These are phyloP conservation scores for Solanum neorickii DNA, from an alignment of 257 asterid genomes.

Conservation along the genomic window DNA sequence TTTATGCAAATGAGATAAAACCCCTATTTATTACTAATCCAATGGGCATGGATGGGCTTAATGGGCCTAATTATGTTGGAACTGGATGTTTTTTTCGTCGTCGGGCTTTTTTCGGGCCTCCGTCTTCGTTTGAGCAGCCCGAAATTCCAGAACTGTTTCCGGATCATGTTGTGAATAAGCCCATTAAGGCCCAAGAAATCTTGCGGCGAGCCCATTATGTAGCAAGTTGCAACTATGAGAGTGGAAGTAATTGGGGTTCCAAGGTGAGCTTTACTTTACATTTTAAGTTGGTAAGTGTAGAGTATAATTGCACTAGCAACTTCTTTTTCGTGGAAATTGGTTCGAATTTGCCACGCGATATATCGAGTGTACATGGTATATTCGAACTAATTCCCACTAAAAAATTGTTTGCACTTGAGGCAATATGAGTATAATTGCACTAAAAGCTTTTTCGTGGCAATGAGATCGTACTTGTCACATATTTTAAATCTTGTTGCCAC, in stretches of 20 bases:
- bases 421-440: not conserved
- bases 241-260: conserved; percentile 49
- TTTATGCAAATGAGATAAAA: conserved; percentile 44
- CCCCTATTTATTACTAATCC: conserved; percentile 32
- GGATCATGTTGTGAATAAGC: conserved; percentile 13
- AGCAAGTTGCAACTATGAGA: conserved; percentile 47
- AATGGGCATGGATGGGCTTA: conserved; percentile 55
- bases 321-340: not conserved
- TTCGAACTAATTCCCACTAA: not conserved
- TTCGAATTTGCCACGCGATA: not conserved
- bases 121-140: conserved; percentile 19
- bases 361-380: not conserved
- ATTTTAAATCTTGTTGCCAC: not conserved
- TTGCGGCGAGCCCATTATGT: conserved; percentile 40
- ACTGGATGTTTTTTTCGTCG: conserved; percentile 64
- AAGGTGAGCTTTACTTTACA: conserved; percentile 19
- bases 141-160: conserved; percentile 39
- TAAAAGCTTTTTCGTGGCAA: not conserved
- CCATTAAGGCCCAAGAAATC: conserved; percentile 13
- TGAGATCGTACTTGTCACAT: not conserved
- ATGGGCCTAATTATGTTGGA: conserved; percentile 58
- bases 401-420: not conserved
- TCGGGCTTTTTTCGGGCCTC: conserved; percentile 53
- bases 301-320: not conserved
- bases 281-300: not conserved